Conservation (phyloP, 73 alveolate genomes). For the Symbiodinium natans region DNA sequence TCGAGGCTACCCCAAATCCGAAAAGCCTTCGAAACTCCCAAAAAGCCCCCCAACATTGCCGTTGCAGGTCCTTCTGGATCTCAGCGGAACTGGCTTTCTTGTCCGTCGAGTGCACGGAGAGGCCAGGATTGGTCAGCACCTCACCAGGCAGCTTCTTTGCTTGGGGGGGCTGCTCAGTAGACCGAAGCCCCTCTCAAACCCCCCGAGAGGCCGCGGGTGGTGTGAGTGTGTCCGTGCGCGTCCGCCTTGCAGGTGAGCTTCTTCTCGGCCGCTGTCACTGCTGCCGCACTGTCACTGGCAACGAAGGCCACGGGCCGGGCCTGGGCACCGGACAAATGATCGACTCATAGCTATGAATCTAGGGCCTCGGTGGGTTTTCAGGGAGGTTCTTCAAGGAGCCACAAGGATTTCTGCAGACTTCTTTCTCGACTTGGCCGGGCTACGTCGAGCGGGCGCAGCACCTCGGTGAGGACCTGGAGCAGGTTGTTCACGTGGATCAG, state of each 20-base stretch:
- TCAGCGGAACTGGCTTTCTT: background rate
- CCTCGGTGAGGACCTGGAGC: background rate
- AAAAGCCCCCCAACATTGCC: no score
- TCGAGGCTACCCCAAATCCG: background rate
- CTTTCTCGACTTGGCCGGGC: background rate
- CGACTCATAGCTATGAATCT: no score
- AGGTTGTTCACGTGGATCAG: conserved; percentile 29
- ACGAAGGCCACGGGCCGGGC: conserved; percentile 22
- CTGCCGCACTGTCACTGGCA: conserved; percentile 28
- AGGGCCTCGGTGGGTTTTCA: no score
- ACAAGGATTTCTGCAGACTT: background rate
- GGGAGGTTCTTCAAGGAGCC: background rate
- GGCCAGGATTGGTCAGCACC: conserved; percentile 19
- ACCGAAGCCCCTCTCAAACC: background rate
- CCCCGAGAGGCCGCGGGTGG: background rate
- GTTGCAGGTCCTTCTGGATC: conserved; percentile 10
- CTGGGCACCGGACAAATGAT: no score
- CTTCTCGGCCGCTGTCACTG: background rate
- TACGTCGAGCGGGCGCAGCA: conserved; percentile 6
- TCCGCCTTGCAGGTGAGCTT: background rate
- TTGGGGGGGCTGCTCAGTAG: background rate
- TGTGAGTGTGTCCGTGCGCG: no score
- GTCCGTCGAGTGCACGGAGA: conserved; percentile 24
- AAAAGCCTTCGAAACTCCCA: background rate
- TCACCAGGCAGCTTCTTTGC: no score